Evolutionary conservation across 441 rosid genomes (phyloP), one percentile per base, ranked within the genome.

Genomic region (Pelargonium exstipulatum): DNA sequence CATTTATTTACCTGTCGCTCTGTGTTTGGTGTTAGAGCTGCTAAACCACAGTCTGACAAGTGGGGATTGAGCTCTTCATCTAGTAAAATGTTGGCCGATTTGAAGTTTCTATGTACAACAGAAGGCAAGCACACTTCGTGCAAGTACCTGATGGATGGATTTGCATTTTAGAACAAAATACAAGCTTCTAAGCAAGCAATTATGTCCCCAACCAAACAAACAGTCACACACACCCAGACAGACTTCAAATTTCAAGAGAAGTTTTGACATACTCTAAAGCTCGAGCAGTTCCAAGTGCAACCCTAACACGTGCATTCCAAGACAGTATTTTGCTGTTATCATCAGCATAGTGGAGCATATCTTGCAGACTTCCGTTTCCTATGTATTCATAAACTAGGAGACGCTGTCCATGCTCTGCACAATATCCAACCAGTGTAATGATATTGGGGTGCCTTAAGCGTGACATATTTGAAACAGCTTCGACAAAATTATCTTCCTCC

Each of bases 61-160:
- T 72, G 89, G 66, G 86, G 91, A 17, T 77, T 80, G 63, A 89
- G 87, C 69, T 90, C 96, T 53, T 89, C 95, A n/a, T 90, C 97
- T 3, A 95, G 92, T 64, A 95, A 89, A 78, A 95, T 74, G 72
- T 92, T 95, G 32, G 84, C 84, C 42, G 98, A 81, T 74, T 90
- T 90, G 83, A 95, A 92, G 78, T 86, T 95, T 79, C 93, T 82
- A 87, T 92, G 99, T 32, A 89, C 80, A 43, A 95, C 71, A 49
- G 91, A 88, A 62, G 99, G 98, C 73, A 87, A 87, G 76, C 98
- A 95, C 74, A 88, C 74, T 83, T 92, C 99, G 62, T 95, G 99
- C 87, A 92, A 77, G 77, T 90, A 92, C 90, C 99, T 53, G 24
- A 53, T 45, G 77, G 73, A 9, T 64, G 69, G 9, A 61, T 2